A percentile compares a stretch with the other conserved stretches of the same genome.
phyloP scores from a whole-genome alignment of 139 green algal genomes.

The Ulvella scutata region DNA sequence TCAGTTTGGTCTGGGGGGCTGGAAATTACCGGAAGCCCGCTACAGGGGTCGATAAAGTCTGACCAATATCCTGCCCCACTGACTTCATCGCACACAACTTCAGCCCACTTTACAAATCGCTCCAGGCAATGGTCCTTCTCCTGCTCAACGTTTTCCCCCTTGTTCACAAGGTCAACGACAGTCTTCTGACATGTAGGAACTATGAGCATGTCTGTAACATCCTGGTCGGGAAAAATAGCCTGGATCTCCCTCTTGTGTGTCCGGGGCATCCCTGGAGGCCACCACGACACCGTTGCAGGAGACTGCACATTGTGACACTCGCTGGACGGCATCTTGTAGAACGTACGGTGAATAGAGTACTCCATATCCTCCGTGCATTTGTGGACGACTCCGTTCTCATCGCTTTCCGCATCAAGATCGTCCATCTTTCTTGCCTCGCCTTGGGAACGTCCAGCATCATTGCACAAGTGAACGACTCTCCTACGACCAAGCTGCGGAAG shows the following conservation, averaged over 20 bases:
- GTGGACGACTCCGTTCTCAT: too few relatives aligned
- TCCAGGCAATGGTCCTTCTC: constrained; percentile 81
- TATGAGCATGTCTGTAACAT: constrained; percentile 41
- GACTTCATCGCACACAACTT: constrained; percentile 47
- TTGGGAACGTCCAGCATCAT: too few relatives aligned
- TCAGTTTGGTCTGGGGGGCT: background rate
- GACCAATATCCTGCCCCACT: constrained; percentile 56
- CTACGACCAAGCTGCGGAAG: too few relatives aligned
- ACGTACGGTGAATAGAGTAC: background rate
- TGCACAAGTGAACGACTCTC: too few relatives aligned
- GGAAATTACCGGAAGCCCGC: constrained; percentile 56
- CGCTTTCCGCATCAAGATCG: background rate
- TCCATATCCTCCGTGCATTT: background rate
- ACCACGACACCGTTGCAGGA: too few relatives aligned
- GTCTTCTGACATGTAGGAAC: constrained; percentile 75
- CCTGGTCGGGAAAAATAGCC: constrained; percentile 24
- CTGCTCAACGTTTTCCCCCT: constrained; percentile 53
- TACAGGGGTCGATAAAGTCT: constrained; percentile 96
- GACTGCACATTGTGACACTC: too few relatives aligned
- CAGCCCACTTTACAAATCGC: constrained; percentile 75
- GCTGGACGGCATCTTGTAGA: background rate
- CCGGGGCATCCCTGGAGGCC: background rate
- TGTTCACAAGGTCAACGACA: constrained; percentile 61
- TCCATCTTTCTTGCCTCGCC: too few relatives aligned
- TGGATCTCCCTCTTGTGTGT: constrained; percentile 13